These are phyloP conservation scores for Colletotrichum kahawae DNA, from an alignment of 2,329 filamentous ascomycete species.

Conservation along the genomic window DNA sequence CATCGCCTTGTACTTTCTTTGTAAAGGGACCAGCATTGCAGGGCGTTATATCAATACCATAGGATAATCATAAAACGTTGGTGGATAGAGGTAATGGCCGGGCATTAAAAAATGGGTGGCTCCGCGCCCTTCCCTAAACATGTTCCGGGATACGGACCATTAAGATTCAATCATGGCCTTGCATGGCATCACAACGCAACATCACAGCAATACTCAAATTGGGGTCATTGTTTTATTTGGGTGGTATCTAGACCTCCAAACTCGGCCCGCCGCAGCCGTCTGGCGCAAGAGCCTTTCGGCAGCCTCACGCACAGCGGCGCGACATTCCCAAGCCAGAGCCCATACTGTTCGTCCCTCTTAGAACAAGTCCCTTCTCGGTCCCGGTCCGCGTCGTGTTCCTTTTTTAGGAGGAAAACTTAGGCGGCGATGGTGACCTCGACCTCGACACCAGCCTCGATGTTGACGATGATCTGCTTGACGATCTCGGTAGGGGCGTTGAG, in stretches of 20 bases:
- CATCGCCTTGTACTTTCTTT: neutral
- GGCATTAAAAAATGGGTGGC: neutral
- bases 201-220: neutral
- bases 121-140: no score
- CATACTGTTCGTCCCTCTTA: constrained; percentile 5
- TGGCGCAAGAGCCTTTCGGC: neutral
- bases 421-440: constrained; percentile 92
- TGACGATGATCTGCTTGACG: constrained; percentile 96
- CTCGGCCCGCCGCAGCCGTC: constrained; percentile 6
- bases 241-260: constrained; percentile 21
- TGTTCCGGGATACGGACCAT: no score
- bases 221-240: constrained; percentile 15
- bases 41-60: constrained; percentile 5
- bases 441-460: constrained; percentile 93
- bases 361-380: neutral
- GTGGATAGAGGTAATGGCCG: neutral
- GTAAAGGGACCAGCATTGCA: constrained; percentile 11
- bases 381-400: constrained; percentile 37
- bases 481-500: constrained; percentile 97
- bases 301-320: neutral
- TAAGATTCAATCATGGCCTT: neutral
- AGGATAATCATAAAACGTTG: neutral
- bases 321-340: constrained; percentile 8
- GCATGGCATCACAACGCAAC: neutral
- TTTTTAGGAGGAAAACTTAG: constrained; percentile 48